Evolutionary conservation across 2,329 filamentous ascomycete species (phyloP).

Genomic region (Bisporella sp.): DNA sequence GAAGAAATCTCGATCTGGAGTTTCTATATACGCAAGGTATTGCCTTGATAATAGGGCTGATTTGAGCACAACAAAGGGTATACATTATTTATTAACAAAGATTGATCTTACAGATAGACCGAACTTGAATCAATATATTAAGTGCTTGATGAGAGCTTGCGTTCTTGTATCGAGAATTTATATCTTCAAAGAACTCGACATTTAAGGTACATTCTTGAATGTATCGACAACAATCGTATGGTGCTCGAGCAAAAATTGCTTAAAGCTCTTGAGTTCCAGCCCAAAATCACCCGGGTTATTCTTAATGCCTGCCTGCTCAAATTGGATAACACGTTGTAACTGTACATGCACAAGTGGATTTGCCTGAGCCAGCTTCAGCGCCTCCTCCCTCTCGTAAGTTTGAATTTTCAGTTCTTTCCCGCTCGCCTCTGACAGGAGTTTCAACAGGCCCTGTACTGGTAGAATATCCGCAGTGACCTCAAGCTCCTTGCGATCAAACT

Average conservation of each 20-base stretch:
- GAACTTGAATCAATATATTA: too few species aligned
- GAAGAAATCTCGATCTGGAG: too few species aligned
- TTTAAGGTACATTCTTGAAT: too few species aligned
- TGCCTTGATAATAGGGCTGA: too few species aligned
- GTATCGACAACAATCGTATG: too few species aligned
- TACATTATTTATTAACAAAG: too few species aligned
- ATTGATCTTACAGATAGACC: too few species aligned
- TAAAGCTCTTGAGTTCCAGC: slow-evolving; percentile 1
- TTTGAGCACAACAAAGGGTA: too few species aligned
- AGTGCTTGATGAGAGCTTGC: too few species aligned
- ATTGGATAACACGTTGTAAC: neutral
- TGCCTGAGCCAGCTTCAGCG: neutral
- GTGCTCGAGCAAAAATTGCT: neutral
- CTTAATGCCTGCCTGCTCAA: neutral
- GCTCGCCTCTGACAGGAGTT: slow-evolving; percentile 24
- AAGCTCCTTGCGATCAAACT: slow-evolving; percentile 4
- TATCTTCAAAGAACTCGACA: too few species aligned
- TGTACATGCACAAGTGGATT: neutral
- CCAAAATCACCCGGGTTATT: neutral
- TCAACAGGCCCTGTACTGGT: slow-evolving; percentile 13
- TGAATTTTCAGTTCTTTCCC: slow-evolving; percentile 21
- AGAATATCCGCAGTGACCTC: slow-evolving; percentile 1
- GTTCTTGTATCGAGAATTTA: too few species aligned
- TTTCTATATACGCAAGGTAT: too few species aligned
- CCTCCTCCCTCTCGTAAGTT: slow-evolving; percentile 5